Percentiles rank a stretch among this genome's conserved stretches.
Conservation (phyloP, 169 alveolate genomes). For the Plasmodium vivax region DNA sequence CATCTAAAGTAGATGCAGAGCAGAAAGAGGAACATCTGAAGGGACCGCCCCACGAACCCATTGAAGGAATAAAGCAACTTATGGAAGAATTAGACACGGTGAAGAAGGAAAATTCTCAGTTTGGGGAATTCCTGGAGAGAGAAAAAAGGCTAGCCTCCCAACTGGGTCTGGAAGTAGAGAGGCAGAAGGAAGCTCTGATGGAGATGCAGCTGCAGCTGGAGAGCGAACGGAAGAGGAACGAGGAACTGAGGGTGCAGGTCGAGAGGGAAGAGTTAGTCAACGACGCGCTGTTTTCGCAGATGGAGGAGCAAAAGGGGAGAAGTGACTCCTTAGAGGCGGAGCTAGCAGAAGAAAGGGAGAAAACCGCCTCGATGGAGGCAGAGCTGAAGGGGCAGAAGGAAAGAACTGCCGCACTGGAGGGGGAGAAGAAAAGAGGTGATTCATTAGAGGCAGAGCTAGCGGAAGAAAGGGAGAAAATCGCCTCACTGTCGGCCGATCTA, state of each 20-base stretch:
- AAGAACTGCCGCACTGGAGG: neutral
- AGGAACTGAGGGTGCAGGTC: neutral
- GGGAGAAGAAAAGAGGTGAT: neutral
- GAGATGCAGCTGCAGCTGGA: neutral
- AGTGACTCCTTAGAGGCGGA: neutral
- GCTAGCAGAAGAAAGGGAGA: neutral
- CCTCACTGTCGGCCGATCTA: neutral
- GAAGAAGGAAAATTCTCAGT: neutral
- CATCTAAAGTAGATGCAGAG: neutral
- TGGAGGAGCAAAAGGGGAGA: neutral
- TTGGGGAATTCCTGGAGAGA: constrained; percentile 40
- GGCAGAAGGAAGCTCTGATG: neutral
- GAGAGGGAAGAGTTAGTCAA: constrained; percentile 2
- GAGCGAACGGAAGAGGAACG: neutral
- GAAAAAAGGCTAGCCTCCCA: constrained; percentile 9
- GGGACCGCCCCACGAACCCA: neutral
- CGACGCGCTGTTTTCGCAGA: neutral
- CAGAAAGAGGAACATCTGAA: neutral
- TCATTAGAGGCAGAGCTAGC: neutral
- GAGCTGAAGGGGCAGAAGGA: neutral
- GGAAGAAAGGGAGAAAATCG: neutral
- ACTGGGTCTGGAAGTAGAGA: neutral
- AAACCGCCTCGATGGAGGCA: neutral
- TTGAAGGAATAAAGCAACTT: neutral
- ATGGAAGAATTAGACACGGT: neutral